Evolutionary conservation across 1,139 yeast species (phyloP).

Genomic region (Yamadazyma aaseri): DNA sequence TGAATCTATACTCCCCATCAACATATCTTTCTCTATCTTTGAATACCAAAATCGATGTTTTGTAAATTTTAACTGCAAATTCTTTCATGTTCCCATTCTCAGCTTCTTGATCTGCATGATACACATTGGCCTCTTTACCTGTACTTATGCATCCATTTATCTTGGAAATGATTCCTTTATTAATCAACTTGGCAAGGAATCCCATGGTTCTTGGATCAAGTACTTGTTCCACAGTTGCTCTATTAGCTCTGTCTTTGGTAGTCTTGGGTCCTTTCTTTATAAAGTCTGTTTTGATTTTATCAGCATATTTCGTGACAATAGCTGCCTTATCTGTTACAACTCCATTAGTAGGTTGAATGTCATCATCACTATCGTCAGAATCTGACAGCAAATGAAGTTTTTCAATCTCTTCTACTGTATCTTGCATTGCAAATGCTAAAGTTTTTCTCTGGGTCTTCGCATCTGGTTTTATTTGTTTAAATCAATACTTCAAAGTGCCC

Average conservation of each 20-base stretch:
- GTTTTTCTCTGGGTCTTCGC: conserved; percentile 4
- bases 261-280: conserved; percentile 56
- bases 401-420: conserved; percentile 1
- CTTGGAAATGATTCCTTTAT: conserved; percentile 76
- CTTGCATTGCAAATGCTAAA: background rate
- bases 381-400: conserved; percentile 2
- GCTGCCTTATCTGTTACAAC: conserved; percentile 49
- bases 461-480: no score
- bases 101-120: conserved; percentile 81
- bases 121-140: conserved; percentile 98
- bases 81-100: conserved; percentile 45
- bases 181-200: conserved; percentile 77
- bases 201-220: conserved; percentile 90
- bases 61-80: conserved; percentile 89
- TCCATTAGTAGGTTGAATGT: conserved; percentile 16
- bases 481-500: background rate
- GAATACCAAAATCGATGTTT: conserved; percentile 92
- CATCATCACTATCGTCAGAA: conserved; percentile 2
- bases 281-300: conserved; percentile 63
- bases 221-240: conserved; percentile 97
- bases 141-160: conserved; percentile 95
- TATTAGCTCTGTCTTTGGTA: conserved; percentile 78
- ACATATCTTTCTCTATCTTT: conserved; percentile 96
- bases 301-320: conserved; percentile 59
- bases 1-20: conserved; percentile 91